Evolutionary conservation across 179 eudicot species (phyloP).

Genomic region (Amaranthus tricolor): DNA sequence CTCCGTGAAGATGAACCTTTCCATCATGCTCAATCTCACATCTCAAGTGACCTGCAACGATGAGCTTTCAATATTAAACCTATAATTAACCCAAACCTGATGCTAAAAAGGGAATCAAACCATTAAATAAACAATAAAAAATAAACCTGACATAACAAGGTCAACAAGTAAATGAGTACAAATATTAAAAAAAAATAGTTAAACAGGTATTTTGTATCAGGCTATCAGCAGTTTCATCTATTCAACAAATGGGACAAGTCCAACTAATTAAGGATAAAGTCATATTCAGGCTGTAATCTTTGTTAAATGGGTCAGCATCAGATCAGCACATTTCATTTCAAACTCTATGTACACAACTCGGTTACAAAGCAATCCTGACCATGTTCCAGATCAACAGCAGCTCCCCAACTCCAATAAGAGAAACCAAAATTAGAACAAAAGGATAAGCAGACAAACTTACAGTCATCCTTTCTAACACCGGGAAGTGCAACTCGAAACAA

Average conservation of each 20-base stretch:
- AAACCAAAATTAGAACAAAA: not conserved
- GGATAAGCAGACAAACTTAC: slow-evolving; percentile 31
- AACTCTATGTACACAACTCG: not conserved
- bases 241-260: not conserved
- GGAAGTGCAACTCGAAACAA: slow-evolving; percentile 86
- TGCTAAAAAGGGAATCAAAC: no score
- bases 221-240: not conserved
- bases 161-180: no score
- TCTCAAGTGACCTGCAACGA: slow-evolving; percentile 61
- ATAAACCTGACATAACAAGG: not conserved
- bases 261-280: not conserved
- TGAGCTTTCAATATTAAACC: not conserved
- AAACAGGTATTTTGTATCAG: no score
- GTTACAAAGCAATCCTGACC: not conserved
- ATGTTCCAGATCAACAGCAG: not conserved
- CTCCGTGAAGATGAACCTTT: slow-evolving; percentile 64
- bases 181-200: no score
- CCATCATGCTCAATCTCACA: slow-evolving; percentile 79
- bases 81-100: not conserved
- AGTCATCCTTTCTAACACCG: slow-evolving; percentile 78
- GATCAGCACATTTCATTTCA: not conserved
- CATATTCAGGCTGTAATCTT: not conserved
- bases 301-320: not conserved
- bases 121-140: not conserved
- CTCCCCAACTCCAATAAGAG: not conserved